Evolutionary conservation across 306 rosid genomes (phyloP), one percentile per base, ranked within the genome.

Genomic region (Sophora flavescens): DNA sequence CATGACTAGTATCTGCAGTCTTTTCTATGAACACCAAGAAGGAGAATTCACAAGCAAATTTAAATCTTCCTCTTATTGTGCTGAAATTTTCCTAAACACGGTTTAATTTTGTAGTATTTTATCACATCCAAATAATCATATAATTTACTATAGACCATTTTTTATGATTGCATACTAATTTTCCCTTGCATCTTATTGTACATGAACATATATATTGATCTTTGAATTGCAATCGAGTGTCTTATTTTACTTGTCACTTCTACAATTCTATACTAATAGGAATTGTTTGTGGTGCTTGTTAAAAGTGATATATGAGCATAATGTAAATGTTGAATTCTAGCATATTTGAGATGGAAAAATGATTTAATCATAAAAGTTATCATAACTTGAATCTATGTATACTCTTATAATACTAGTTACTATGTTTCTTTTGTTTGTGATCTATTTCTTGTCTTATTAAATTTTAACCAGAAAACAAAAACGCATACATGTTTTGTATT

Each of bases 331-430:
- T 22, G 13, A 35, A 38, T 36, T 56, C 32, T 45, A 54, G 7
- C 26, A 14, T 70, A 67, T 64, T 63, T 36, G 63, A 63, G n/a
- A 42, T 4, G 14, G 9, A 28, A 18, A 47, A 82, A 47, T 77
- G 62, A 17, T 18, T 33, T 35, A 11, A 30, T 57, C 17, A 6
- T n/a, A 14, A 12, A 68, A 57, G 50, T 67, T 65, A 26, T 57
- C 33, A 26, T 9, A 50, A 18, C 59, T 68, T 28, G 39, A 68
- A 36, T 72, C 52, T 4, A 26, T 14, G 12, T 11, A 32, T 15
- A 32, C 8, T 51, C 32, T 44, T 54, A 8, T 12, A 59, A 47
- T 5, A 32, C 63, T 45, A 39, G n/a, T 53, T 12, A 28, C 35
- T 41, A 0, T 67, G 18, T 32, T 42, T 38, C 35, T 57, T 30